phyloP scores from a whole-genome alignment of 768 basidiomycete genomes.

The Kwoniella bestiolae region DNA sequence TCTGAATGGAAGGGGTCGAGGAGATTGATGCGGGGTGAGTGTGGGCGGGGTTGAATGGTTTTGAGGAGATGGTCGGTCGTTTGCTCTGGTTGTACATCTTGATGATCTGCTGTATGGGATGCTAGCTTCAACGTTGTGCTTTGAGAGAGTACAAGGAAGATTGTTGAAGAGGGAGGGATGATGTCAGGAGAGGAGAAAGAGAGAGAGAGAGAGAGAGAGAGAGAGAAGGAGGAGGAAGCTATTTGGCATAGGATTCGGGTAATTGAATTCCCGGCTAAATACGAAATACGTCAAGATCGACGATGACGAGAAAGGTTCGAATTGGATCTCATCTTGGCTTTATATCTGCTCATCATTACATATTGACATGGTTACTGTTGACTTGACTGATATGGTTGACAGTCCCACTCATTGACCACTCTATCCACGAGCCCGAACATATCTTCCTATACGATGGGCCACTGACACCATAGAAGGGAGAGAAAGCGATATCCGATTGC shows the following conservation, averaged over 20 bases:
- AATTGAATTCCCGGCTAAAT: constrained; percentile 11
- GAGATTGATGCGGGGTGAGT: constrained; percentile 33
- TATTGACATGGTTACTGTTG: no score
- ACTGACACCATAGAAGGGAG: no score
- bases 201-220: background rate
- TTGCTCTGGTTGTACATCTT: constrained; percentile 17
- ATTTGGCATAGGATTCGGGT: background rate
- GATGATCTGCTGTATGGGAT: background rate
- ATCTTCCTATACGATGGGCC: no score
- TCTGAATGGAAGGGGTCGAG: constrained; percentile 16
- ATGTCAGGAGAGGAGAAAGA: no score
- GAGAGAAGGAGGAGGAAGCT: background rate
- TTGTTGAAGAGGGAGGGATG: background rate
- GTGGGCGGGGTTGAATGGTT: constrained; percentile 22
- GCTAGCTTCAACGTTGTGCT: background rate
- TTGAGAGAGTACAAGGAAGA: background rate
- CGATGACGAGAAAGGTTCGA: constrained; percentile 5
- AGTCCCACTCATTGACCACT: no score
- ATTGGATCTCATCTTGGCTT: background rate
- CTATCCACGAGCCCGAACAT: no score
- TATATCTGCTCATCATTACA: background rate
- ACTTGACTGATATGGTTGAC: no score
- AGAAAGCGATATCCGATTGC: no score
- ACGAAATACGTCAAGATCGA: no score
- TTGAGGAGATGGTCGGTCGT: constrained; percentile 12